phyloP scores from a whole-genome alignment of 192 early-diverging fungal genomes.

The Coemansia sp. region DNA sequence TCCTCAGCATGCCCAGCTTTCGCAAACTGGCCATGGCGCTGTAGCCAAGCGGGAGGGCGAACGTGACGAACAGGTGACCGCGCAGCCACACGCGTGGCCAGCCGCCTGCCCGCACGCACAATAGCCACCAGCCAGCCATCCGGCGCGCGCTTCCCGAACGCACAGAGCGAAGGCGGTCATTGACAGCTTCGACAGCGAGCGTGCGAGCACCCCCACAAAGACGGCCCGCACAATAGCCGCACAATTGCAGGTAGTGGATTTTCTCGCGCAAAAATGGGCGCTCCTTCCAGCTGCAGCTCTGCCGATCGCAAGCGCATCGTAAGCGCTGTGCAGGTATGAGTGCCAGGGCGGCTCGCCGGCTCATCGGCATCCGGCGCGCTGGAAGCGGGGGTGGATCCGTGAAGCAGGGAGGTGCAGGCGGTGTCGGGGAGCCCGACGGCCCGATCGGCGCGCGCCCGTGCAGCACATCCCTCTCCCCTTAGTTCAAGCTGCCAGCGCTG shows the following conservation, averaged over 20 bases:
- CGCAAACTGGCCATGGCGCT: too few species aligned
- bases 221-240: conserved; percentile 3
- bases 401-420: too few species aligned
- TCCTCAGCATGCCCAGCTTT: too few species aligned
- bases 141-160: too few species aligned
- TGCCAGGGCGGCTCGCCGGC: not conserved
- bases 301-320: not conserved
- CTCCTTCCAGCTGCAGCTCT: conserved; percentile 5
- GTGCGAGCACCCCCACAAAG: too few species aligned
- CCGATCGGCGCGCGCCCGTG: too few species aligned
- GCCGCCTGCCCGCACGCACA: not conserved
- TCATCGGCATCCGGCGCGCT: not conserved
- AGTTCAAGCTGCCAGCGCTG: not conserved
- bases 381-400: not conserved
- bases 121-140: not conserved
- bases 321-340: too few species aligned
- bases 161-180: too few species aligned
- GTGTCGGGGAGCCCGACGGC: too few species aligned
- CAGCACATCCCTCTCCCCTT: not conserved
- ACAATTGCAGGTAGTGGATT: conserved; percentile 2
- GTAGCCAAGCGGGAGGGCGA: too few species aligned
- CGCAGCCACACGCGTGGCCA: conserved; percentile 1
- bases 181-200: too few species aligned
- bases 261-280: not conserved
- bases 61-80: conserved; percentile 2